Evolutionary conservation across 75 land plant species (phyloP).

Genomic region (Isoetes taiwanensis): DNA sequence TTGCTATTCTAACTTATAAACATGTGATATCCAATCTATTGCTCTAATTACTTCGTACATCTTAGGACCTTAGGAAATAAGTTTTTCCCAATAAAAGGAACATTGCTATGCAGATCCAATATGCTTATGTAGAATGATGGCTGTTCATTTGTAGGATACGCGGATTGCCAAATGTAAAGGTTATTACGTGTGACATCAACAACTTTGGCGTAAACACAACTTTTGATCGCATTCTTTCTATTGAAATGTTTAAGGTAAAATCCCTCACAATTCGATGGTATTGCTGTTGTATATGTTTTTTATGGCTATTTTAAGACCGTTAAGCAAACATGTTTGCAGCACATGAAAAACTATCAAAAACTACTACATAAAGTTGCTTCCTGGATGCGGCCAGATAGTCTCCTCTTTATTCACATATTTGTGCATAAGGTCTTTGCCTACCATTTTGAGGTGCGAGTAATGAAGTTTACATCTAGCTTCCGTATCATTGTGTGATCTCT

Average conservation of each 20-base stretch:
- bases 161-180: slow-evolving; percentile 48
- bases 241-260: slow-evolving; percentile 99
- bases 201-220: slow-evolving; percentile 48
- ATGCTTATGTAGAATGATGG: too few species aligned
- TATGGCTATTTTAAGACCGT: too few species aligned
- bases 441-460: slow-evolving; percentile 99
- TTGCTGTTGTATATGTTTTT: too few species aligned
- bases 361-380: slow-evolving; percentile 71
- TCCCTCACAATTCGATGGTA: too few species aligned
- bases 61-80: too few species aligned
- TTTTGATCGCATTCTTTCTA: slow-evolving; percentile 76
- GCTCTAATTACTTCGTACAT: too few species aligned
- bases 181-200: slow-evolving; percentile 74
- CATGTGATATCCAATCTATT: too few species aligned
- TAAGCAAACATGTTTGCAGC: slow-evolving; percentile 52
- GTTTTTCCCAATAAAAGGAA: too few species aligned
- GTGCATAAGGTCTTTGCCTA: slow-evolving; percentile 70
- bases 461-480: too few species aligned
- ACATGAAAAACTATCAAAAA: slow-evolving; percentile 87
- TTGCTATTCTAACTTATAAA: too few species aligned
- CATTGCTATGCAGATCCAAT: too few species aligned
- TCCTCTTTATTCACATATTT: slow-evolving; percentile 76
- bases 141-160: slow-evolving; percentile 31
- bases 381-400: slow-evolving; percentile 81
- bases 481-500: neutral